These are phyloP conservation scores for Fragilariopsis cylindrus DNA, from an alignment of 108 stramenopile genomes.

Conservation along the genomic window DNA sequence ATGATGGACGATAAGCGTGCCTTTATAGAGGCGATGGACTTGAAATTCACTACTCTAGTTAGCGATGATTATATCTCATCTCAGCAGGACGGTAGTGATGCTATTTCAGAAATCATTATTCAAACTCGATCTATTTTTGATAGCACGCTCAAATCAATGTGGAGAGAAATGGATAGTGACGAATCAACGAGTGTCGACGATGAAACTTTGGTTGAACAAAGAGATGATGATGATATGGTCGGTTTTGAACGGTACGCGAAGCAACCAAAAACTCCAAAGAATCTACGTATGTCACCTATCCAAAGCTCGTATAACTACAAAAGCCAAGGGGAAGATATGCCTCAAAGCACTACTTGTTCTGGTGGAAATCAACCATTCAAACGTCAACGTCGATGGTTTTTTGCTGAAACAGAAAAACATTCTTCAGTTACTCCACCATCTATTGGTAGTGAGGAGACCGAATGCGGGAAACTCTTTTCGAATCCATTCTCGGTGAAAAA, in stretches of 20 bases:
- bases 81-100: not conserved
- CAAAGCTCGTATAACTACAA: conserved; percentile 1
- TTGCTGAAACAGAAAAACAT: conserved; percentile 5
- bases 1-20: conserved; percentile 20
- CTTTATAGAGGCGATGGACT: conserved; percentile 39
- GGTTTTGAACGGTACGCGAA: no score
- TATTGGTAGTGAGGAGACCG: not conserved
- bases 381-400: conserved; percentile 15
- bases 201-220: no score
- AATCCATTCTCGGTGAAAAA: not conserved
- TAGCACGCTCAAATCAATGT: conserved; percentile 22
- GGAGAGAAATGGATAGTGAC: conserved; percentile 20
- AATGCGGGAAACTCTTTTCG: not conserved
- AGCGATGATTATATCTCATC: not conserved
- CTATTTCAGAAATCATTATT: conserved; percentile 21
- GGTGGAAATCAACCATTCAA: conserved; percentile 1
- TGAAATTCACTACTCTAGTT: conserved; percentile 1
- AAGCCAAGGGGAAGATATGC: not conserved
- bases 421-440: not conserved
- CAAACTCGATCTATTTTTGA: conserved; percentile 23
- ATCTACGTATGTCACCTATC: conserved; percentile 16
- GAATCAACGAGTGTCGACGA: no score
- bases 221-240: no score
- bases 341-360: not conserved
- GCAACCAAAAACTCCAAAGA: conserved; percentile 10